Percentiles rank a stretch among this genome's conserved stretches.
Evolutionary conservation across 768 basidiomycete species (phyloP).

Genomic region (Auricularia heimuer): DNA sequence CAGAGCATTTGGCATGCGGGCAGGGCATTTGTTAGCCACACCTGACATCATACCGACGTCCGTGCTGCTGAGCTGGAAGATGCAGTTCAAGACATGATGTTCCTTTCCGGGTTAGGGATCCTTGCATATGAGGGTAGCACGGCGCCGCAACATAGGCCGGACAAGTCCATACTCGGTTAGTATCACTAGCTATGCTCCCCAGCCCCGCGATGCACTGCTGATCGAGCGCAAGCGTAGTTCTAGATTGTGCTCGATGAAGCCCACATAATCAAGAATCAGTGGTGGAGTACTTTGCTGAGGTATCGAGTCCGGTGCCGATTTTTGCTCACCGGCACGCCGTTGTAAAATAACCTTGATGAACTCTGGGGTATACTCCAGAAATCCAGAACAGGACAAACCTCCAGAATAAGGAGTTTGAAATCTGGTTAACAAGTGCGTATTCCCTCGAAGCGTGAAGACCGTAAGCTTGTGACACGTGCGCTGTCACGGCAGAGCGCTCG

Average conservation of each 20-base stretch:
- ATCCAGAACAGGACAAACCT: constrained; percentile 84
- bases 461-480: constrained; percentile 88
- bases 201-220: constrained; percentile 82
- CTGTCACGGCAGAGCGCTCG: too few species aligned
- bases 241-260: constrained; percentile 96
- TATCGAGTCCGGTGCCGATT: constrained; percentile 80
- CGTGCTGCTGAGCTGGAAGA: constrained; percentile 91
- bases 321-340: constrained; percentile 88
- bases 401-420: constrained; percentile 87
- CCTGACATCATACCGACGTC: constrained; percentile 78
- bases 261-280: constrained; percentile 95
- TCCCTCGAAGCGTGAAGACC: constrained; percentile 87
- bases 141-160: constrained; percentile 87
- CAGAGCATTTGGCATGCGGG: constrained; percentile 88
- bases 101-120: constrained; percentile 78
- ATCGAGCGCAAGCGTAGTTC: constrained; percentile 92
- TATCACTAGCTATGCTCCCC: constrained; percentile 90
- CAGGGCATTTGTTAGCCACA: constrained; percentile 89
- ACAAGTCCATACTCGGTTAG: constrained; percentile 82
- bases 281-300: constrained; percentile 86
- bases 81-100: constrained; percentile 83
- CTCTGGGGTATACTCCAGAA: constrained; percentile 94
- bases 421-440: constrained; percentile 89
- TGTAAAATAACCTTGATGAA: constrained; percentile 94
- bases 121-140: constrained; percentile 85